Conservation (phyloP, 2,329 filamentous ascomycete species). For the Xylaria polymorpha region DNA sequence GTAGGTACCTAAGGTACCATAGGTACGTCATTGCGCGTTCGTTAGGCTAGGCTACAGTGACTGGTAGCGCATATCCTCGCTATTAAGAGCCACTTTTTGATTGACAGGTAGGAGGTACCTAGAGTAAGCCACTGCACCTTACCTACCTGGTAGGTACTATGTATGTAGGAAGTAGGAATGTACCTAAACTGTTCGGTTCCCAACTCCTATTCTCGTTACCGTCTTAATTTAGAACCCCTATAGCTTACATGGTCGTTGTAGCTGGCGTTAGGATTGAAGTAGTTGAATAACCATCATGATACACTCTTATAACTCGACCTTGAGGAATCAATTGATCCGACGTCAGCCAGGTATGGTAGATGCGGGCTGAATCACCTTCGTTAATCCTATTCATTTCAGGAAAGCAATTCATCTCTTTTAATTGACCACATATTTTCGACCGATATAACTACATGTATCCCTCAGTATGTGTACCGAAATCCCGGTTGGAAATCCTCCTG, state of each 20-base stretch:
- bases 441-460: not conserved
- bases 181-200: too few species aligned
- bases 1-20: too few species aligned
- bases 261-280: not conserved
- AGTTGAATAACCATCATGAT: not conserved
- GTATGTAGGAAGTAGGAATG: too few species aligned
- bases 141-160: too few species aligned
- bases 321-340: not conserved
- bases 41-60: not conserved
- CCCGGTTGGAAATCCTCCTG: constrained; percentile 55
- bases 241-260: not conserved
- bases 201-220: too few species aligned
- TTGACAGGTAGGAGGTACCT: too few species aligned
- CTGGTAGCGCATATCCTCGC: constrained; percentile 4
- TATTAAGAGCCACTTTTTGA: constrained; percentile 12
- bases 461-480: constrained; percentile 57
- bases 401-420: not conserved
- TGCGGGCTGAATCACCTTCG: not conserved
- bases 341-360: not conserved
- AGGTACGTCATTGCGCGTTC: constrained; percentile 7
- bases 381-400: not conserved
- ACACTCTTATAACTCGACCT: not conserved
- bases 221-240: not conserved
- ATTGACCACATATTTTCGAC: not conserved
- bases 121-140: too few species aligned